A percentile compares a stretch with the other conserved stretches of the same genome.
phyloP scores from a whole-genome alignment of 2,329 filamentous ascomycete genomes.

The Calonectria naviculata region DNA sequence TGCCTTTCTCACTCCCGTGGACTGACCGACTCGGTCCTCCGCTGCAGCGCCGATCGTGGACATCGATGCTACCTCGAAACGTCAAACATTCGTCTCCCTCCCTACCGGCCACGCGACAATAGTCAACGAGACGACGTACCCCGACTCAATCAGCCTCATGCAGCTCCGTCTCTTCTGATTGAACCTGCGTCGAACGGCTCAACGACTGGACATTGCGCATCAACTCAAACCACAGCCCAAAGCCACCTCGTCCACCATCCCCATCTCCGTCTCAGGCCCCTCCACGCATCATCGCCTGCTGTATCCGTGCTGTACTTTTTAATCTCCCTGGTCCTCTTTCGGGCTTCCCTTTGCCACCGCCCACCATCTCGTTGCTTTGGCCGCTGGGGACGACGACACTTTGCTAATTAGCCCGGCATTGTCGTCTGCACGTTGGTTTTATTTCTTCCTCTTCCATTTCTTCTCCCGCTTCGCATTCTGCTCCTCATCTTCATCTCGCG shows the following conservation, averaged over 20 bases:
- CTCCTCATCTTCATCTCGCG: background rate
- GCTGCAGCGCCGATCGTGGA: background rate
- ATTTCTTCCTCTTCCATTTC: background rate
- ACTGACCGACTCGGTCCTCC: background rate
- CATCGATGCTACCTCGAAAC: background rate
- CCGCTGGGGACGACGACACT: background rate
- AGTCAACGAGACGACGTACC: background rate
- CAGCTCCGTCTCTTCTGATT: background rate
- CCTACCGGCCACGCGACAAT: background rate
- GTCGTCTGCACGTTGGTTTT: background rate
- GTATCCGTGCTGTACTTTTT: slow-evolving; percentile 1
- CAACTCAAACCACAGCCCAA: slow-evolving; percentile 9
- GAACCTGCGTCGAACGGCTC: slow-evolving; percentile 1
- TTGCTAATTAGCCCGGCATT: background rate
- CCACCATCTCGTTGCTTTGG: background rate
- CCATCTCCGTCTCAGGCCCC: background rate
- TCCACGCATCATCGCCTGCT: background rate
- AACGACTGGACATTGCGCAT: slow-evolving; percentile 4
- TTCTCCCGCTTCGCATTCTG: background rate
- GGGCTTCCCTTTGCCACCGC: slow-evolving; percentile 3
- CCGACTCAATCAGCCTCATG: slow-evolving; percentile 6
- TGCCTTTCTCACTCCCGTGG: background rate
- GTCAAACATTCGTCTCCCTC: background rate
- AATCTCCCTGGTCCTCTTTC: background rate
- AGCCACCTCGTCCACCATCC: background rate